Evolutionary conservation across 2,329 filamentous ascomycete genomes (phyloP), one percentile per base, ranked within the genome.

Genomic region (Biscogniauxia sp.): DNA sequence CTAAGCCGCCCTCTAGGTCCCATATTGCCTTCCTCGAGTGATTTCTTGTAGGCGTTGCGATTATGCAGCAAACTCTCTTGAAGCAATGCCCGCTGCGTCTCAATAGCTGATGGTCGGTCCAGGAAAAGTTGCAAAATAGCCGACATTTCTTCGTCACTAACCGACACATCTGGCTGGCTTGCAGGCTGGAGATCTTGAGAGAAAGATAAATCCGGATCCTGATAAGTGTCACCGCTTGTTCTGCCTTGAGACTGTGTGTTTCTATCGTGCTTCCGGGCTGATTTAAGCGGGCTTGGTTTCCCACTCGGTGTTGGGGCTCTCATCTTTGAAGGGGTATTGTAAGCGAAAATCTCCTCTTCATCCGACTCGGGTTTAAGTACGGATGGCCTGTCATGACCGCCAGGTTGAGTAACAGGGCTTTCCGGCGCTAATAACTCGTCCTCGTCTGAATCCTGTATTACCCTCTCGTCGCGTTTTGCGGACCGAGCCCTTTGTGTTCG

Each of bases 401-500:
- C 61, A 19, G 65, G 70, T 58, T 64, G 67, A 19, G 37, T 13
- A 37, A 65, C 64, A 28, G 70, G 70, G 20, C 72, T 66, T 13
- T 70, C 69, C 13, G 80, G 77, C 5, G 78, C 79, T 5, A 81
- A 66, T 51, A 80, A 81, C 51, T 86, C 83, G 51, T 86, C 84
- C 52, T 45, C 37, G n/a, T 86, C 84, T 0, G 84, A 87, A 65
- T 87, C 84, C 56, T 81, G 77, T 50, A 86, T 80, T 6, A 84
- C 70, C 37, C 76, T 73, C 28, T 76, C 73, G 57, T 76, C 66
- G 20, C 49, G 64, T 52, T 71, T 70, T 26, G 59, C 61, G 53
- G 55, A 65, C 54, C 64, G 65, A 7, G 64, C 62, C 15, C 55
- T 64, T 13, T 61, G 68, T 3, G 61, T 63, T 26, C 61, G 65